These are phyloP conservation scores for Kluyveromyces lactis DNA, from an alignment of 805 yeast species.

Conservation along the genomic window DNA sequence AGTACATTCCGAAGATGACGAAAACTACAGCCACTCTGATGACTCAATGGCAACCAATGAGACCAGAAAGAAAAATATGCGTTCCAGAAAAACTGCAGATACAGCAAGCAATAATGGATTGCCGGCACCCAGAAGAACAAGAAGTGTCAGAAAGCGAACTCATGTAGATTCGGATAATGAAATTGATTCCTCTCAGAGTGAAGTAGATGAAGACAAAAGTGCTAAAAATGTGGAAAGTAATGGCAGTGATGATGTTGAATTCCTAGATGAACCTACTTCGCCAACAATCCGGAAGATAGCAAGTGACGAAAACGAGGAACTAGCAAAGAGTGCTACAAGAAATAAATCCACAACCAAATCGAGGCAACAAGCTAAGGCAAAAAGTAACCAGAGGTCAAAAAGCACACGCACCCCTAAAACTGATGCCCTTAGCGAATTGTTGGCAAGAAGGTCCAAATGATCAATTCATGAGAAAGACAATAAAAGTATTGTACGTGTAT, in stretches of 20 bases:
- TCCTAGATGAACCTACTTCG: neutral
- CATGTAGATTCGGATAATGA: neutral
- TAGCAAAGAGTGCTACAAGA: neutral
- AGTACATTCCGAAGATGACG: neutral
- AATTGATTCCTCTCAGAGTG: slow-evolving; percentile 4
- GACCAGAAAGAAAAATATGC: too few species aligned
- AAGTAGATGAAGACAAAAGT: slow-evolving; percentile 3
- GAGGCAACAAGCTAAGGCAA: neutral
- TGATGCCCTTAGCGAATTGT: slow-evolving; percentile 20
- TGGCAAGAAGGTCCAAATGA: slow-evolving; percentile 17
- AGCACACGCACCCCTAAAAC: slow-evolving; percentile 24
- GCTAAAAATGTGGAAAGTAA: slow-evolving; percentile 8
- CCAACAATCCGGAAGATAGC: neutral
- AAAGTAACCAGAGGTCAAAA: slow-evolving; percentile 4
- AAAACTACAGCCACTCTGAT: neutral
- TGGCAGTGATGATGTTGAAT: slow-evolving; percentile 12
- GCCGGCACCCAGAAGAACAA: neutral
- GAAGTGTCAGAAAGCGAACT: neutral
- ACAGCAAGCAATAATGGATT: too few species aligned
- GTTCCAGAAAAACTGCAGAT: too few species aligned
- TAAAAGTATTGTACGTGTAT: too few species aligned
- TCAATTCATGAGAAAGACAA: neutral
- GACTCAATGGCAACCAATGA: neutral
- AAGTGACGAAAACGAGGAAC: slow-evolving; percentile 8
- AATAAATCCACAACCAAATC: slow-evolving; percentile 5